Base-by-base conservation (phyloP, 176 grass and related monocot species). In the Pharus latifolius region DNA sequence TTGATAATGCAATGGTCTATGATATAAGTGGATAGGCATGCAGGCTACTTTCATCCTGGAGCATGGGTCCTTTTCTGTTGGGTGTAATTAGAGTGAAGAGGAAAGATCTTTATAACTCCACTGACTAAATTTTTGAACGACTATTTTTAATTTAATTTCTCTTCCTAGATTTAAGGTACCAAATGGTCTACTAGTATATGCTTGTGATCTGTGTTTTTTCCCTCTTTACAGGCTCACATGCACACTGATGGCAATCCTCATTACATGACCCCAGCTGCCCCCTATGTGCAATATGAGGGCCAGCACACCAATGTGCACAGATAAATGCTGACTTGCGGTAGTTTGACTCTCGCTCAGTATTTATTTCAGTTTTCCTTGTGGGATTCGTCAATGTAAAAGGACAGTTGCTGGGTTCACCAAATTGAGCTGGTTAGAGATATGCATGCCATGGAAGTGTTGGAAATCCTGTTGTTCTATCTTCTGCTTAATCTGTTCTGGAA, bases 241-340 rank as follows among this genome's bases (percentile, higher is more conserved):
- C 61, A 63, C 69, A 48, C 67, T 0, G 67, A 55, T 27, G 71
- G 20, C 60, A 68, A 63, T 74, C 30, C 69, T 30, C 78, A 80
- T 50, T 85, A 85, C 51, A 81, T 80, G 75, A 49, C 38, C 32
- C 54, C 56, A 29, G 64, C 57, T 49, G 81, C 62, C 58, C 38
- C 79, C 26, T 87, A 82, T 52, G 57, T 51, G 13, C 73, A 77
- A 33, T 88, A 85, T 14, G 81, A 72, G 7, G 47, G 20, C 59
- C 89, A 85, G 24, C 81, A 85, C 52, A 68, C 74, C 56, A 65
- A 79, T 37, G 40, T 74, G 72, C 85, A 88, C 63, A 92, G 85
- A 92, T 92, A 67, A 88, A 53, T 55, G 29, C n/a, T 15, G 37
- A 49, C 29, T 45, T 3, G 10, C 56, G 57, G n/a, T 44, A 56